Base-by-base conservation (phyloP, 2,329 filamentous ascomycete genomes). In the Epichloe elymi region DNA sequence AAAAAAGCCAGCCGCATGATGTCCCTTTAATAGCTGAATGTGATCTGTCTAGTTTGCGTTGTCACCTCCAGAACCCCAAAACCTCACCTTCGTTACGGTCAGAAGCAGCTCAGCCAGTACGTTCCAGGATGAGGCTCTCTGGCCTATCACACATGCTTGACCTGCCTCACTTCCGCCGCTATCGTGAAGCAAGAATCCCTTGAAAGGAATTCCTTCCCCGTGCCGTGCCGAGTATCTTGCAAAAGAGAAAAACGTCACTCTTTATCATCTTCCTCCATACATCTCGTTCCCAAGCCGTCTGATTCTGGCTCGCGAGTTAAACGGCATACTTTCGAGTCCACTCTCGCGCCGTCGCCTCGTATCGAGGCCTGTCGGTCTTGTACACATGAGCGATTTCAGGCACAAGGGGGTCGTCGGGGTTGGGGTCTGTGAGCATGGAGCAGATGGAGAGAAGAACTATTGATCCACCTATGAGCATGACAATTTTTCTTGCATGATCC, bases 291-390 rank as follows among this genome's bases (percentile, higher is more conserved):
- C 23, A 11, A 49, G 41, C 35, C 33, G 19, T 44, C n/a, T 7
- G n/a, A 23, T n/a, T 33, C 15, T 37, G 12, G 33, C 17, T 35
- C 35, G 12, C 12, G 26, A 37, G 5, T 61, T 78, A 97, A 72
- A 97, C 93, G 67, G 93, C 93, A 70, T 97, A 97, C 80, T 98
- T 98, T 71, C 91, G 83, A 64, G 93, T 98, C 93, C 93, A 98
- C 75, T 98, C 93, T 62, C 91, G 80, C 55, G 93, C 93, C 53
- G 90, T 97, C 59, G 88, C 87, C 75, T 98, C 93, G 72, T 98
- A 98, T 70, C 89, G 81, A 63, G 87, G 82, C 62, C 89, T 86
- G 72, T 98, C 93, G 59, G 91, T 96, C 84, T 98, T 98, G 86
- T 98, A 98, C 67, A 97, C 89, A 68, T 98, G 93, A 63, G 93